Percentiles rank a stretch among this genome's conserved stretches.
These are phyloP conservation scores for Cucumis cinereus DNA, from an alignment of 306 rosid genomes.

Conservation along the genomic window DNA sequence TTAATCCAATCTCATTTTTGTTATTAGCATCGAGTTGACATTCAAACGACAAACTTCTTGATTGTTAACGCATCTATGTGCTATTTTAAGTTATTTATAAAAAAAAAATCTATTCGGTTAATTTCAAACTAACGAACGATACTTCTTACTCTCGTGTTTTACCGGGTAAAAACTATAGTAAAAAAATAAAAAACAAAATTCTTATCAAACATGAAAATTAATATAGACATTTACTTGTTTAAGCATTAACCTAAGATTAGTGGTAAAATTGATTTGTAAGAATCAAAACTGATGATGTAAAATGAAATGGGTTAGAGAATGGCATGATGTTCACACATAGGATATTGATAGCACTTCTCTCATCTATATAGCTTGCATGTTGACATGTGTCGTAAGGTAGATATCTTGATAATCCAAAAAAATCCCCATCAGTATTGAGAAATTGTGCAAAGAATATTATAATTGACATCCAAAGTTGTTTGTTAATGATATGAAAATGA, in stretches of 20 bases:
- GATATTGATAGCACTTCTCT: not conserved
- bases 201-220: no score
- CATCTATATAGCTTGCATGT: not conserved
- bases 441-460: not conserved
- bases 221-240: no score
- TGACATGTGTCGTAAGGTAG: not conserved
- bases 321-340: not conserved
- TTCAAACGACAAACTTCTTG: no score
- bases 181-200: no score
- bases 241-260: not conserved
- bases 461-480: not conserved
- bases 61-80: no score
- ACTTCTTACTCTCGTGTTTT: no score
- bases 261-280: not conserved
- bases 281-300: not conserved
- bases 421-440: not conserved
- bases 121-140: no score
- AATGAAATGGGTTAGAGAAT: not conserved
- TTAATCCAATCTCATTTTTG: no score
- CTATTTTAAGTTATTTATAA: no score
- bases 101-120: no score
- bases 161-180: no score
- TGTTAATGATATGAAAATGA: not conserved
- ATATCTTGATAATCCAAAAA: not conserved
- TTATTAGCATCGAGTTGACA: no score